phyloP scores from a whole-genome alignment of 306 rosid genomes.

The Glycine soja region DNA sequence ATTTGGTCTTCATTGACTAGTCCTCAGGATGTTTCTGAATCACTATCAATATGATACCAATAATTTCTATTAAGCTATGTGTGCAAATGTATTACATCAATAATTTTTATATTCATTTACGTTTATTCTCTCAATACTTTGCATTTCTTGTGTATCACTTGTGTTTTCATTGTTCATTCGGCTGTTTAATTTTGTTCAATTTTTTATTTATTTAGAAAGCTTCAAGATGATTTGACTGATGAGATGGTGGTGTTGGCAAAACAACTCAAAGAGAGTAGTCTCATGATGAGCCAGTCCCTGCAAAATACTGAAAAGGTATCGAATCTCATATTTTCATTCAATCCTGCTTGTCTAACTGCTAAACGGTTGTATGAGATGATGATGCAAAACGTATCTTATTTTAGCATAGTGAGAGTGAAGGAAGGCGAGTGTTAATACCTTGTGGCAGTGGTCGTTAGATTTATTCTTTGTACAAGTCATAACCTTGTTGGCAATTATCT shows the following conservation, averaged over 20 bases:
- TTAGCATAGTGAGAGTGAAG: no score
- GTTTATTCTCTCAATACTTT: constrained; percentile 27
- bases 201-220: constrained; percentile 55
- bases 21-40: constrained; percentile 9
- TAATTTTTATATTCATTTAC: constrained; percentile 1
- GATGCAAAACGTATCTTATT: no score
- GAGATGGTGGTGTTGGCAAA: constrained; percentile 94
- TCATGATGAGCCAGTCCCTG: constrained; percentile 78
- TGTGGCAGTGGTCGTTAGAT: background rate
- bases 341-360: background rate
- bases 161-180: constrained; percentile 13
- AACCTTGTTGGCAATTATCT: background rate
- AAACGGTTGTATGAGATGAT: no score
- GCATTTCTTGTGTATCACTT: constrained; percentile 1
- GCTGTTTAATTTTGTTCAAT: constrained; percentile 19
- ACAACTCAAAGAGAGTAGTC: constrained; percentile 94
- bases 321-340: constrained; percentile 32
- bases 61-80: constrained; percentile 17
- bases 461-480: background rate
- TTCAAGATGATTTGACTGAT: constrained; percentile 95
- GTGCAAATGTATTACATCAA: background rate
- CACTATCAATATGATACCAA: constrained; percentile 7
- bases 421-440: no score
- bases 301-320: constrained; percentile 82
- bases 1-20: background rate